Evolutionary conservation across 2,329 filamentous ascomycete species (phyloP), one percentile per base, ranked within the genome.

Genomic region (Volutella citrinella): DNA sequence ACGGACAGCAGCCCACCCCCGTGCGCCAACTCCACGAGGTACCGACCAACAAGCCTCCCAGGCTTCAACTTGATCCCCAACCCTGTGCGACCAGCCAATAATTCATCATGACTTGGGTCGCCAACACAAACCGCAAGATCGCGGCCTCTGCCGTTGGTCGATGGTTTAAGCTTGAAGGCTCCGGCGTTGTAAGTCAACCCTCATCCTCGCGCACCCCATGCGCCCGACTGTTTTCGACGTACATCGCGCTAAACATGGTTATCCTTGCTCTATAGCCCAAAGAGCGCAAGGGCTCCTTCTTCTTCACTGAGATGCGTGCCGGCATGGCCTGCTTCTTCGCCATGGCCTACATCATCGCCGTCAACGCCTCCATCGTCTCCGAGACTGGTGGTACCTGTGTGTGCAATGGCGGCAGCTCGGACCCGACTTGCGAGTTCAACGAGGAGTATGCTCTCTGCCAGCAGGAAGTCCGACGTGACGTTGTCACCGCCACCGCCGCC

Each of bases 401-500:
- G 19, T 93, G 87, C 57, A 72, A 74, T 16, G 63, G 63, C 14
- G 67, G 64, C 21, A 43, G 56, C 4, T 69, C 66, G 11, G 74
- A 80, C 49, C 69, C 67, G 10, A 55, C 71, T 19, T 85, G 81
- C 58, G 46, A 52, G 24, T 42, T 42, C 27, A 69, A 85, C 54
- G 52, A 66, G 5, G 74, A 74, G 15, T 88, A 88, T 49, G 56
- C 72, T 42, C 61, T 82, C n/a, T 88, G 84, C 56, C 62, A 69
- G 45, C 60, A 70, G 51, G 74, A 72, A 43, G 59, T 91, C 55
- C 84, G 84, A 60, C 79, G 86, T 19, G 88, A 95, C 55, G 65
- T 90, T 23, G 83, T 94, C 34, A 94, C 88, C 7, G 87, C 84
- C 10, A 94, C 88, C 5, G 87, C 88, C 27, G 87, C 87, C 34